phyloP scores from a whole-genome alignment of 352 stramenopile genomes.

The Aphanomyces euteiches region DNA sequence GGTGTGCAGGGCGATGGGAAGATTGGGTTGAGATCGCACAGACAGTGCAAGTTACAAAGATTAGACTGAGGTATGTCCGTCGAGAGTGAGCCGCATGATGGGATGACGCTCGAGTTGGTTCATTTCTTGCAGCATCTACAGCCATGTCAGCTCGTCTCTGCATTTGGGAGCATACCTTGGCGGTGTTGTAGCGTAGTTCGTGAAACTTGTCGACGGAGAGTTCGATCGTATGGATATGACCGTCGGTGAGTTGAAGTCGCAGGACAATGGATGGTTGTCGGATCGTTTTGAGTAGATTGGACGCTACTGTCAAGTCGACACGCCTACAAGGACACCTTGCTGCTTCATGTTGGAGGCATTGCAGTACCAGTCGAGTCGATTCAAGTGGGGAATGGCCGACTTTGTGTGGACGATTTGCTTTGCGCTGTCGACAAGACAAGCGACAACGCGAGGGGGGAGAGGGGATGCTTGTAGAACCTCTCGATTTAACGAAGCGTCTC shows the following conservation, averaged over 20 bases:
- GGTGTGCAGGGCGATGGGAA: too few species aligned
- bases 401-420: neutral
- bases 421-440: neutral
- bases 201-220: conserved; percentile 66
- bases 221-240: conserved; percentile 41
- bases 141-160: too few species aligned
- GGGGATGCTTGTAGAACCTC: neutral
- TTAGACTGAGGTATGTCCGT: neutral
- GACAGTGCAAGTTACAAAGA: neutral
- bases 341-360: neutral
- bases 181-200: conserved; percentile 64
- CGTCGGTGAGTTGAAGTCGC: conserved; percentile 51
- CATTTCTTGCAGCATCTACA: conserved; percentile 67
- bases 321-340: neutral
- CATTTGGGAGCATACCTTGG: conserved; percentile 37
- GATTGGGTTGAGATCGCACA: neutral
- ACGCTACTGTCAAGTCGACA: conserved; percentile 19
- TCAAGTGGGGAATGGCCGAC: neutral
- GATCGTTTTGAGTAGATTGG: neutral
- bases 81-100: conserved; percentile 58
- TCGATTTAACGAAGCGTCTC: neutral
- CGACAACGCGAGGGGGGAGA: conserved; percentile 3
- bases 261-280: conserved; percentile 41
- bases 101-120: conserved; percentile 63
- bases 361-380: conserved; percentile 15